Conservation (phyloP, 2,329 filamentous ascomycete genomes). For the Ascochyta clinopodiicola region DNA sequence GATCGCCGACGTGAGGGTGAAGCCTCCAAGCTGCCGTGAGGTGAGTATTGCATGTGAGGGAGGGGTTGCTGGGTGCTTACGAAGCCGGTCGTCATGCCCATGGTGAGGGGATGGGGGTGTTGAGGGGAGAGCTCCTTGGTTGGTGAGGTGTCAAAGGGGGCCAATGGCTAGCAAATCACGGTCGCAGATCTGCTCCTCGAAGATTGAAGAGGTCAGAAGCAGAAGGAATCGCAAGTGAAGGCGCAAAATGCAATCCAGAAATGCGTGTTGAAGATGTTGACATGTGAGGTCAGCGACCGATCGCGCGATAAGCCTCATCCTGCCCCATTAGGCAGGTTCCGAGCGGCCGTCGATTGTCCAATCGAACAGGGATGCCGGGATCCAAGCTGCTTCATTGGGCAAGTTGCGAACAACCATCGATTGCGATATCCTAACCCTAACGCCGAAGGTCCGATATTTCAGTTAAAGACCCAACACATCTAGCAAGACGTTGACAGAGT, state of each 20-base stretch:
- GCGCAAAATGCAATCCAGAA: not conserved
- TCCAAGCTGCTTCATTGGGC: too few species aligned
- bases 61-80: constrained; percentile 39
- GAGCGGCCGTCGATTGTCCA: not conserved
- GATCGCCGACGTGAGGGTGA: constrained; percentile 57
- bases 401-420: too few species aligned
- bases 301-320: constrained; percentile 12
- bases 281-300: constrained; percentile 16
- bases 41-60: constrained; percentile 9
- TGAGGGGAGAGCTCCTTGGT: not conserved
- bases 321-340: constrained; percentile 9
- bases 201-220: not conserved
- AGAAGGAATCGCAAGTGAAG: not conserved
- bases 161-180: constrained; percentile 7
- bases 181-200: not conserved
- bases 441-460: too few species aligned
- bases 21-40: constrained; percentile 54
- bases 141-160: not conserved
- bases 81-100: constrained; percentile 61
- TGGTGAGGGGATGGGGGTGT: constrained; percentile 29
- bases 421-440: too few species aligned
- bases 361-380: too few species aligned
- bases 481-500: too few species aligned
- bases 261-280: constrained; percentile 3
- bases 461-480: too few species aligned